Evolutionary conservation across 345 rosid genomes (phyloP), one percentile per base, ranked within the genome.

Genomic region (Euphorbia lathyris): DNA sequence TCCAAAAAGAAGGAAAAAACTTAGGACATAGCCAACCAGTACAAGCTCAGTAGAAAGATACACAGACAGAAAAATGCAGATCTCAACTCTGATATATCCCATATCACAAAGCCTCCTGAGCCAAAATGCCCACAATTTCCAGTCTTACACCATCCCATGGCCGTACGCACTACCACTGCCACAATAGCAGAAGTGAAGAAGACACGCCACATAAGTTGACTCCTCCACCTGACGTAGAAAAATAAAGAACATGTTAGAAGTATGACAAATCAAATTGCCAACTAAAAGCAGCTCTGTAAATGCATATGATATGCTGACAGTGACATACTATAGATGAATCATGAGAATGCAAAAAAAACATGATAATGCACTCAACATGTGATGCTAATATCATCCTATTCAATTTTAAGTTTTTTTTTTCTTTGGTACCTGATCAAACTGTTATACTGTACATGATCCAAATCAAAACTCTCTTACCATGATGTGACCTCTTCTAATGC

Each of bases 181-280:
- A 95, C 99, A 48, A 95, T 76, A 14, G 99, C 99, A 66, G 99
- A 90, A 72, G 97, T 95, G 77, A 95, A 95, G 84, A 95, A 95
- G 72, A 92, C 97, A 77, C 97, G 92, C 99, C 97, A 92, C 97
- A 95, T 90, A 58, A 95, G 97, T 79, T 92, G 97, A 83, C 99
- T 92, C 79, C 97, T 87, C 99, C 99, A 95, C 97, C 99, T 95
- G 83, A 73, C 76, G n/a, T 38, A 67, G 58, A 51, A 78, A 23
- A 69, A 71, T 38, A 59, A 29, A 81, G 72, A 60, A 58, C 5
- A 69, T 30, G 27, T 23, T 36, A 57, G 48, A 63, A 47, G 29
- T 58, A 32, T 29, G 36, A 30, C 56, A 7, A 26, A 25, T 64
- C 63, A 58, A 64, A 29, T 19, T 13, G 7, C 0, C 14, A 5